phyloP scores from a whole-genome alignment of 2,329 filamentous ascomycete genomes.

The Cladosporium sphaerospermum region DNA sequence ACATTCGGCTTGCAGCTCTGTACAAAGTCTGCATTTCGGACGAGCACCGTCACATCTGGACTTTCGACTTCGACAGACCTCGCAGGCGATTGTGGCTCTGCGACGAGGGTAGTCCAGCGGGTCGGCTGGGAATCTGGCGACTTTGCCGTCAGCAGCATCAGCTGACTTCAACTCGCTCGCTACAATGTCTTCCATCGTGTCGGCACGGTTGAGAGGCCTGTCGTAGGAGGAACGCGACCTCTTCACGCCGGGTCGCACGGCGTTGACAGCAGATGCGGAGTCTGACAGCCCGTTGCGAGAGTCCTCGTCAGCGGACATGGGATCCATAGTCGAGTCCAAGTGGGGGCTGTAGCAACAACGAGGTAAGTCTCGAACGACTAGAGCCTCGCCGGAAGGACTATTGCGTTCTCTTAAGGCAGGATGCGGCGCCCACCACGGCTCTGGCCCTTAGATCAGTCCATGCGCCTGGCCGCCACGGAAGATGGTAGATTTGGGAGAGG shows the following conservation, averaged over 20 bases:
- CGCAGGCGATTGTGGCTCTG: conserved; percentile 30
- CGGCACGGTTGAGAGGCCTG: conserved; percentile 14
- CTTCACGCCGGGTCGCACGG: conserved; percentile 10
- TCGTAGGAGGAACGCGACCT: conserved; percentile 13
- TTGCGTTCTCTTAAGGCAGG: too few species aligned
- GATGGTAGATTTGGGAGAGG: conserved; percentile 2
- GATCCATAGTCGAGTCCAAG: not conserved
- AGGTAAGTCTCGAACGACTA: not conserved
- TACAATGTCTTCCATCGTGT: conserved; percentile 9
- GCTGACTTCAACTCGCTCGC: conserved; percentile 11
- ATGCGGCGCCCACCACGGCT: too few species aligned
- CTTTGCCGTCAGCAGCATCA: conserved; percentile 4
- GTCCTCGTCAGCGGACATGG: conserved; percentile 8
- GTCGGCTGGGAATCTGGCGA: conserved; percentile 15
- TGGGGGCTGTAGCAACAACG: too few species aligned
- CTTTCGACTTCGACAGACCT: conserved; percentile 29
- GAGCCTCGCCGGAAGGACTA: too few species aligned
- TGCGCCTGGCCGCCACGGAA: not conserved
- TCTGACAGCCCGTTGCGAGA: conserved; percentile 7
- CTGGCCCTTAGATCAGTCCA: too few species aligned
- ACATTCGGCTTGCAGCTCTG: conserved; percentile 74
- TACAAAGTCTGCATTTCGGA: conserved; percentile 78
- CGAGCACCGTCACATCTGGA: conserved; percentile 40
- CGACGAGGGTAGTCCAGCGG: conserved; percentile 29
- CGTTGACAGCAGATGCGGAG: not conserved